These are phyloP conservation scores for Chrysanthemum seticuspe DNA, from an alignment of 129 eudicot species.

Conservation along the genomic window DNA sequence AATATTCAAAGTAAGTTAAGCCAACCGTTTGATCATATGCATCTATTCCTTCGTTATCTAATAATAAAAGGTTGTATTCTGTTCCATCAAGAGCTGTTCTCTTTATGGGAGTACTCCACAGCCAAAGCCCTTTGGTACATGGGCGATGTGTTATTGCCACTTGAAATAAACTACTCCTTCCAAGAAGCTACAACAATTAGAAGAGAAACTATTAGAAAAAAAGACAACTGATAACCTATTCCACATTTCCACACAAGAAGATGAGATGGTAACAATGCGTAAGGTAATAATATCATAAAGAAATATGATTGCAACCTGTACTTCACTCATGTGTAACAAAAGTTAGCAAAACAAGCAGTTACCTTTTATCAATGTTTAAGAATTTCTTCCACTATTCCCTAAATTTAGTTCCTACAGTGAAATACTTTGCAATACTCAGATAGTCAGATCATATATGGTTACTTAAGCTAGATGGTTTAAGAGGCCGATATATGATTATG, in stretches of 20 bases:
- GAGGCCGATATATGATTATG: no score
- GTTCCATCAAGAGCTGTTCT: no score
- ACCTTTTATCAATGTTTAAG: no score
- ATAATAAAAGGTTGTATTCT: conserved; percentile 86
- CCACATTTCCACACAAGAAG: conserved; percentile 6
- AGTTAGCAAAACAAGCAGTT: neutral
- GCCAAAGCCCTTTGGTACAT: conserved; percentile 97
- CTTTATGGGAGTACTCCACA: conserved; percentile 93
- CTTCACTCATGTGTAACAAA: neutral
- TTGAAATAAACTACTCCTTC: conserved; percentile 92
- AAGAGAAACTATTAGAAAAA: conserved; percentile 17
- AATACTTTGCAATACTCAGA: no score
- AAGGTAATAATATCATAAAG: neutral
- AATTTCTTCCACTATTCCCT: no score
- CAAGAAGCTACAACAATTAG: conserved; percentile 69
- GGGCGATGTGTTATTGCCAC: conserved; percentile 98
- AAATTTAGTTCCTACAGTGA: no score
- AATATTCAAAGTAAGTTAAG: neutral
- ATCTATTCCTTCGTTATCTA: conserved; percentile 98
- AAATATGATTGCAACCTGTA: conserved; percentile 7
- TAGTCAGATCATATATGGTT: no score
- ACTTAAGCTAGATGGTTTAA: no score
- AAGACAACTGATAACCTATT: neutral
- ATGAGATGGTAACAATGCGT: conserved; percentile 7
- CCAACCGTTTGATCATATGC: conserved; percentile 99